Conservation (phyloP, 2,329 filamentous ascomycete species). For the Colletotrichum tofieldiae region DNA sequence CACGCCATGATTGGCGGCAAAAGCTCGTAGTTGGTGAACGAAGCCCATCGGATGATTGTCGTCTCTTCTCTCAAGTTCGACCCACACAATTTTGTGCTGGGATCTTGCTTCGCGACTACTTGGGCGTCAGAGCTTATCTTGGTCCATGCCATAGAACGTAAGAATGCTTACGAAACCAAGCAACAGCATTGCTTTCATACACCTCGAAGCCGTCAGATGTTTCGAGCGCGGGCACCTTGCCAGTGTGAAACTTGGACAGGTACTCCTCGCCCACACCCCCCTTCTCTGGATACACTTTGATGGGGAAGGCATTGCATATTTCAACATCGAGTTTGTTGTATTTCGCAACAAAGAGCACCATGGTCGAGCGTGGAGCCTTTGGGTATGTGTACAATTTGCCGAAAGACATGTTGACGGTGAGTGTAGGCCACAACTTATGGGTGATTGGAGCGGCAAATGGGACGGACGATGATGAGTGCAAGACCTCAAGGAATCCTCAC, state of each 20-base stretch:
- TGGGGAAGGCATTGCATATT: constrained; percentile 24
- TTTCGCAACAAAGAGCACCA: constrained; percentile 21
- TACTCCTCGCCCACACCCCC: constrained; percentile 19
- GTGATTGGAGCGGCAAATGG: too few relatives aligned
- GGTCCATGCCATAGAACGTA: rapidly evolving
- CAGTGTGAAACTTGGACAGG: constrained; percentile 22
- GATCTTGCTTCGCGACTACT: constrained; percentile 22
- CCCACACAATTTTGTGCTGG: constrained; percentile 12
- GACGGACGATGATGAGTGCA: too few relatives aligned
- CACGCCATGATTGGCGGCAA: constrained; percentile 20
- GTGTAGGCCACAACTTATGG: too few relatives aligned
- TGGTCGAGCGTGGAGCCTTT: constrained; percentile 15
- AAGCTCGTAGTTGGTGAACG: constrained; percentile 24
- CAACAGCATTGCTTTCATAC: constrained; percentile 16
- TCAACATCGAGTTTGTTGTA: constrained; percentile 12
- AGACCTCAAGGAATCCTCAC: too few relatives aligned
- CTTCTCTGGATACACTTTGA: constrained; percentile 26
- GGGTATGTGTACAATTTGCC: constrained; percentile 25
- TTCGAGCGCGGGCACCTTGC: constrained; percentile 14
- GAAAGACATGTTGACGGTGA: constrained; percentile 27
- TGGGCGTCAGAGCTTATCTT: rapidly evolving
- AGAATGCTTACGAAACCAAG: constrained; percentile 10
- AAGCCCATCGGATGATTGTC: constrained; percentile 12
- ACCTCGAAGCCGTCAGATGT: constrained; percentile 6
- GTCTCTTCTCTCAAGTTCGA: constrained; percentile 14